A percentile compares a stretch with the other conserved stretches of the same genome.
Evolutionary conservation across 345 rosid species (phyloP).

Genomic region (Psidium guajava): DNA sequence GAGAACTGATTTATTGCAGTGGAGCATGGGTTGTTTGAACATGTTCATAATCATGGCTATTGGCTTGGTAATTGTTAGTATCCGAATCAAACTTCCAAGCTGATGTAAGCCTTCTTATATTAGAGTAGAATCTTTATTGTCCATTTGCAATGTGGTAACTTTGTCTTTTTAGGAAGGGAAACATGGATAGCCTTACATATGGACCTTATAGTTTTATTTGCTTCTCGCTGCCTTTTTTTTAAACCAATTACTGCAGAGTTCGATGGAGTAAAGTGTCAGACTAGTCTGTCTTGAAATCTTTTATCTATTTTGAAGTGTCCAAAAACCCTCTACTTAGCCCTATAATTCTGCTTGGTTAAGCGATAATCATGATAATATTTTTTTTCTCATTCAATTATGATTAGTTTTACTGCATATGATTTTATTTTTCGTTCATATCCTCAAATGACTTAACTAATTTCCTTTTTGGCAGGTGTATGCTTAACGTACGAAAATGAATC

Average conservation of each 20-base stretch:
- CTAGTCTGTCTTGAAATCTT: background rate
- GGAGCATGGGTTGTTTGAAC: too few species aligned
- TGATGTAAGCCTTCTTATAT: background rate
- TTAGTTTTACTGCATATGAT: background rate
- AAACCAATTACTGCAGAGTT: too few species aligned
- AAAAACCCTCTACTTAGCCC: background rate
- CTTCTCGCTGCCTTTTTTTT: background rate
- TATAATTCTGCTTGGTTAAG: background rate
- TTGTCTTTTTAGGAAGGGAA: background rate
- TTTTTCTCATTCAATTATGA: background rate
- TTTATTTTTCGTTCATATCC: background rate
- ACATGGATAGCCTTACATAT: background rate
- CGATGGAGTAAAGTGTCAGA: too few species aligned
- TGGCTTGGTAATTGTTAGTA: background rate
- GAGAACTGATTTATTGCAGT: too few species aligned
- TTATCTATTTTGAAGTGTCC: background rate
- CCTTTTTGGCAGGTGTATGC: constrained; percentile 46
- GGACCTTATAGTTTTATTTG: background rate
- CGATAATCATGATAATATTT: background rate
- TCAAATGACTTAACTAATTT: background rate
- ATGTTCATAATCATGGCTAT: background rate
- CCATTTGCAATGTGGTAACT: background rate
- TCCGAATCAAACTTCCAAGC: background rate
- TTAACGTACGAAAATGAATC: constrained; percentile 66
- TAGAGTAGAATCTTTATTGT: background rate